Base-by-base conservation (phyloP, 441 rosid genomes). In the Erysimum pusillum region DNA sequence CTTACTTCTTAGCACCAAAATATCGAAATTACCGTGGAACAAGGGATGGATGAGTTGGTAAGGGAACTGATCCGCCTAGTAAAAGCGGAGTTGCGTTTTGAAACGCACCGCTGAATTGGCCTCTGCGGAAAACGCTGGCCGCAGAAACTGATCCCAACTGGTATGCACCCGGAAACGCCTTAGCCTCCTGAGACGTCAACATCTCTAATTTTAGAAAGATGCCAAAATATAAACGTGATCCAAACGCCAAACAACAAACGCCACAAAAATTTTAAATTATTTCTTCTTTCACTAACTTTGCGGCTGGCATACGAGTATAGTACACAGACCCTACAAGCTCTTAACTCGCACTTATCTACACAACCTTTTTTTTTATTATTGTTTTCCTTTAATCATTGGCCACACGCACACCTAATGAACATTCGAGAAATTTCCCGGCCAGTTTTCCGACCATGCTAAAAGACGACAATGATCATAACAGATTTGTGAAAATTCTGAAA, bases 161-260 rank as follows among this genome's bases (percentile, higher is more conserved):
- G 85, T 76, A 25, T 14, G 46, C 18, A 8, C 62, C 63, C 0
- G 85, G 86, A 78, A 82, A 46, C 77, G 86, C 89, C 71, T 89
- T 89, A 15, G 66, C 58, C 60, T 81, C 75, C 76, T 84, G 88
- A 57, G 65, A 87, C 79, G 69, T 86, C 74, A 73, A 57, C 69
- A 63, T 78, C 74, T 74, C 83, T 60, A 69, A 81, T 14, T n/a
- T 45, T 71, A 65, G 73, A 73, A 75, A 71, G 45, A 79, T 76
- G 65, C 73, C 77, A n/a, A 74, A 38, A 54, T 22, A 48, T 79
- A 65, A 53, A 76, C 71, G 15, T 82, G 14, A 35, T 67, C 61
- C 68, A 63, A 63, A 25, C 53, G 22, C 68, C 35, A 38, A 67
- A 11, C 14, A 11, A 4, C 13, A 36, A 18, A 76, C 65, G 49